Evolutionary conservation across 1,139 yeast species (phyloP), one percentile per base, ranked within the genome.

Genomic region (Taphrina pruni): DNA sequence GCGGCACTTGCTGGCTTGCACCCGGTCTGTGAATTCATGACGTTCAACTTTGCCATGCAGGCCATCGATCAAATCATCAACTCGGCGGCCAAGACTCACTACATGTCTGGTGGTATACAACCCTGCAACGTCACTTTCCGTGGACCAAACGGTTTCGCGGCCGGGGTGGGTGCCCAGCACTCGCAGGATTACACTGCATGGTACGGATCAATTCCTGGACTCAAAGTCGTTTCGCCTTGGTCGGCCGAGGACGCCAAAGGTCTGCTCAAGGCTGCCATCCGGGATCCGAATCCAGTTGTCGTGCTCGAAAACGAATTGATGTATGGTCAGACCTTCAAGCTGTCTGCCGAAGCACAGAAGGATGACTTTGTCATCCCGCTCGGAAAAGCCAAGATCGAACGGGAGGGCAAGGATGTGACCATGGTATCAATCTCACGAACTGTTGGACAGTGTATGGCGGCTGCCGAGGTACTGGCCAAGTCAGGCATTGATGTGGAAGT

Each of bases 121-220:
- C 93, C 93, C 72, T 93, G 97, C 84, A 93, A 90, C 81, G 90
- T 94, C 78, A 93, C 97, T 67, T 95, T 95, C 86, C 89, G 99
- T 82, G 99, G 99, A 77, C 98, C 99, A 73, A 95, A 95, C 81
- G 99, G 99, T 81, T 97, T 99, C 66, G 97, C 99, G 75, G 97
- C 97, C 64, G 98, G 99, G 86, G 99, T 94, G 76, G 99, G 87
- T 76, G 99, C 99, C 71, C 99, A 94, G 82, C 99, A 94, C 83
- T 94, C 99, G 55, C 99, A 94, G 83, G 96, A 92, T 82, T 94
- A 87, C 81, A 86, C 97, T 70, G 92, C 97, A 69, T 94, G 99
- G 99, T 94, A 95, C 82, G 98, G 97, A 75, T 84, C 96, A 70
- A 92, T 95, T 75, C 99, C 99, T 71, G 99, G 99, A 79, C 85